A percentile compares a stretch with the other conserved stretches of the same genome.
Evolutionary conservation across 768 basidiomycete species (phyloP).

Genomic region (Phlebiopsis flavidoalba): DNA sequence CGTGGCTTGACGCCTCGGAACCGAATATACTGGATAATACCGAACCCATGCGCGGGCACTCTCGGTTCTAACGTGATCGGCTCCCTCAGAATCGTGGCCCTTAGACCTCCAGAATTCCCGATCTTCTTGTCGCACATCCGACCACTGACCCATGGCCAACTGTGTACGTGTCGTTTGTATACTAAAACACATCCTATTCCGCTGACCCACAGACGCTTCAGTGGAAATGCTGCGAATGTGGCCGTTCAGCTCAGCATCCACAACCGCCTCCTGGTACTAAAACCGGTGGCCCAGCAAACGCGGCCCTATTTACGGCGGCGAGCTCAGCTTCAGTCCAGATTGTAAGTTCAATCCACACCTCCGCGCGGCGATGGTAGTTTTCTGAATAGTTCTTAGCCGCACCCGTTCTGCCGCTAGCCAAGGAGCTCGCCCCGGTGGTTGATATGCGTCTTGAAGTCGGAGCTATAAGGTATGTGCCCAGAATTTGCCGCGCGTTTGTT

Average conservation of each 20-base stretch:
- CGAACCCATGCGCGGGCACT: slow-evolving; percentile 37
- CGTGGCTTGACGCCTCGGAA: slow-evolving; percentile 15
- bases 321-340: too few relatives aligned
- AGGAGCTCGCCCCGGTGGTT: slow-evolving; percentile 21
- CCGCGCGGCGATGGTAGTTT: background rate
- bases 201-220: slow-evolving; percentile 9
- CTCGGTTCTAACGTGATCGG: slow-evolving; percentile 48
- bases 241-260: slow-evolving; percentile 62
- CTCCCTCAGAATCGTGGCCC: slow-evolving; percentile 50
- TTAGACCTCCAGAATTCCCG: slow-evolving; percentile 54
- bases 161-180: background rate
- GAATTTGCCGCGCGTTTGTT: background rate
- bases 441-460: slow-evolving; percentile 27
- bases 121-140: slow-evolving; percentile 56
- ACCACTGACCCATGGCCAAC: slow-evolving; percentile 47
- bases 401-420: slow-evolving; percentile 17
- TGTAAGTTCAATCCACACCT: slow-evolving; percentile 26
- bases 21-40: slow-evolving; percentile 23
- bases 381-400: background rate
- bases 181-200: background rate
- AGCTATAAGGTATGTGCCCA: slow-evolving; percentile 12
- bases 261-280: slow-evolving; percentile 52
- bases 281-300: slow-evolving; percentile 60
- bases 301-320: too few relatives aligned
- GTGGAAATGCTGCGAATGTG: slow-evolving; percentile 54